Percentiles rank a stretch among this genome's conserved stretches.
Evolutionary conservation across 768 basidiomycete genomes (phyloP).

Genomic region (Suillus fuscotomentosus): DNA sequence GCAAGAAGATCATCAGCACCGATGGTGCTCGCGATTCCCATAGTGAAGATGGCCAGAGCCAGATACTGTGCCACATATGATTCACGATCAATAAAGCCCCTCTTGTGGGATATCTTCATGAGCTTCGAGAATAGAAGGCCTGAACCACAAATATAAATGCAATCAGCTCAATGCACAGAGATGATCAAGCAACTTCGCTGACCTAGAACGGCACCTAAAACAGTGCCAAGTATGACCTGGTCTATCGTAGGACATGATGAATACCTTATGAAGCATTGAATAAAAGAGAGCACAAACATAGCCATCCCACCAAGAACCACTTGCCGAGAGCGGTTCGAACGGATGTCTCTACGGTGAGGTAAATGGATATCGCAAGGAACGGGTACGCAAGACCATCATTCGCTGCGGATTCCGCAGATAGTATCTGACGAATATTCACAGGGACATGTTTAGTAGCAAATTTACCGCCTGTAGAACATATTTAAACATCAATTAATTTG

Average conservation of each 20-base stretch:
- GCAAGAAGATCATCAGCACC: constrained; percentile 90
- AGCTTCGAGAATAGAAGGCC: constrained; percentile 69
- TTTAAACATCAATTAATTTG: neutral
- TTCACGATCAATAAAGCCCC: constrained; percentile 72
- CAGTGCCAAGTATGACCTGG: constrained; percentile 74
- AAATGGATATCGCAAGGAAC: constrained; percentile 84
- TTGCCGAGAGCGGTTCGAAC: constrained; percentile 65
- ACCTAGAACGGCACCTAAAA: constrained; percentile 62
- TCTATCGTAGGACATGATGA: constrained; percentile 42
- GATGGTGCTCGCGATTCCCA: constrained; percentile 76
- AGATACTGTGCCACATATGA: constrained; percentile 87
- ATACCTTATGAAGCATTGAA: neutral
- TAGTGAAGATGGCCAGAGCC: constrained; percentile 68
- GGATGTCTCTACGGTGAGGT: constrained; percentile 72
- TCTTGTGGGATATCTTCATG: constrained; percentile 66
- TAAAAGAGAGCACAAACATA: constrained; percentile 48
- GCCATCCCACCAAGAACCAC: constrained; percentile 86
- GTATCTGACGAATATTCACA: constrained; percentile 69
- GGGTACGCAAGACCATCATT: constrained; percentile 98
- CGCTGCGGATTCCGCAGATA: constrained; percentile 88
- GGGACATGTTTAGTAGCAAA: constrained; percentile 73
- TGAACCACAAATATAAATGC: constrained; percentile 15
- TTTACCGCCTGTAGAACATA: constrained; percentile 52
- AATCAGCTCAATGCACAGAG: neutral
- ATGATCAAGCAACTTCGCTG: neutral